Percentiles rank a stretch among this genome's conserved stretches.
Conservation (phyloP, 2,329 filamentous ascomycete species). For the Epichloe aotearoae region DNA sequence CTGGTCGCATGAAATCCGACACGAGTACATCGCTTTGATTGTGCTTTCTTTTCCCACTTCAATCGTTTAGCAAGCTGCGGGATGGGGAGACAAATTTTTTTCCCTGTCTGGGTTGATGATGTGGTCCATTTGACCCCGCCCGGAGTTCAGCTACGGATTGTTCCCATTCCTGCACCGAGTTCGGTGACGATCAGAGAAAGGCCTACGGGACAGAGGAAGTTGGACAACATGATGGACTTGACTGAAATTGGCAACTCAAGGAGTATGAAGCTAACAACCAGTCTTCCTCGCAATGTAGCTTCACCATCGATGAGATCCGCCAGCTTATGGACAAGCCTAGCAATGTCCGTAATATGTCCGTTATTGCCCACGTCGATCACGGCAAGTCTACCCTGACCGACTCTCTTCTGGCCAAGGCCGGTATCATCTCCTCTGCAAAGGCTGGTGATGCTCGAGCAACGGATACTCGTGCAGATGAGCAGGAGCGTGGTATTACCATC, state of each 20-base stretch:
- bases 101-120: not conserved
- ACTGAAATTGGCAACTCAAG: not conserved
- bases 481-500: constrained; percentile 99
- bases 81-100: not conserved
- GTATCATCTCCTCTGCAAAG: constrained; percentile 98
- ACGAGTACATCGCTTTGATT: not conserved
- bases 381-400: constrained; percentile 99
- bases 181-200: too few relatives aligned
- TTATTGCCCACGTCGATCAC: constrained; percentile 99
- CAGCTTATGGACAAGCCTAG: constrained; percentile 63
- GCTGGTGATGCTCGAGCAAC: constrained; percentile 92
- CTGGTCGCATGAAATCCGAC: not conserved
- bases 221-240: not conserved
- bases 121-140: not conserved
- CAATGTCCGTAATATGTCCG: constrained; percentile 91
- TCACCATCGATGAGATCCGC: constrained; percentile 93
- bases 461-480: constrained; percentile 93
- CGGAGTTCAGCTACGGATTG: constrained; percentile 6
- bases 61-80: not conserved
- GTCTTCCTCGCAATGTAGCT: constrained; percentile 44
- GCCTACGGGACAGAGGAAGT: too few relatives aligned
- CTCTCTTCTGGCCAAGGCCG: constrained; percentile 95
- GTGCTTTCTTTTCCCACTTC: constrained; percentile 4
- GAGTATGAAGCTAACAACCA: constrained; percentile 1
- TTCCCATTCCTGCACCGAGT: too few relatives aligned